A percentile compares a stretch with the other conserved stretches of the same genome.
Evolutionary conservation across 1,284 basidiomycete species (phyloP).

Genomic region (Apiotrichum sp.): DNA sequence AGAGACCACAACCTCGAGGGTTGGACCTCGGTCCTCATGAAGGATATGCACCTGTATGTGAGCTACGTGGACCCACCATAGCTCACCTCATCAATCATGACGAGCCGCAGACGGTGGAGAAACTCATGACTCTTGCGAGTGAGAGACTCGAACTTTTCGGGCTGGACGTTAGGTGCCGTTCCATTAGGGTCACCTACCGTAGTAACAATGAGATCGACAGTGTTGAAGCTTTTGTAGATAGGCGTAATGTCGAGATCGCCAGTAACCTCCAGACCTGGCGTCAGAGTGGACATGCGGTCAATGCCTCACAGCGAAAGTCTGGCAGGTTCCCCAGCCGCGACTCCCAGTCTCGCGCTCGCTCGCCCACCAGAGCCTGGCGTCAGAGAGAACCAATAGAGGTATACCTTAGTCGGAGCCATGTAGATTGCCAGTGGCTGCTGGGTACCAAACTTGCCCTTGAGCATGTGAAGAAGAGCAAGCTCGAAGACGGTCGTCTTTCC

Average conservation of each 20-base stretch:
- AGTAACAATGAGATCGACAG: conserved; percentile 71
- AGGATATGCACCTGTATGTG: conserved; percentile 74
- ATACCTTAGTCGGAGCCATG: conserved; percentile 86
- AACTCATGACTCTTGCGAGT: conserved; percentile 58
- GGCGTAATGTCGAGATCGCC: conserved; percentile 73
- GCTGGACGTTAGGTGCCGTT: conserved; percentile 56
- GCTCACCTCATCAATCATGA: conserved; percentile 83
- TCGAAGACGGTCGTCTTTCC: conserved; percentile 94
- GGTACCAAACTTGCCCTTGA: conserved; percentile 50
- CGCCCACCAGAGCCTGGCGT: conserved; percentile 73
- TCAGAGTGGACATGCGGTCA: conserved; percentile 1
- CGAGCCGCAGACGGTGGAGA: conserved; percentile 48
- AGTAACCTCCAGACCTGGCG: conserved; percentile 75
- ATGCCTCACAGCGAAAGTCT: conserved; percentile 62
- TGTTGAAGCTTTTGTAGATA: conserved; percentile 58
- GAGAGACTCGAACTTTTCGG: conserved; percentile 91
- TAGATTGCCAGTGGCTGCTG: conserved; percentile 67
- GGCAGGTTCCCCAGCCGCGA: conserved; percentile 59
- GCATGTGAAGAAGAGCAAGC: conserved; percentile 73
- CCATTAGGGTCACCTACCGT: conserved; percentile 54
- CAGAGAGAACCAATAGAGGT: background rate
- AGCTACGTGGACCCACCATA: background rate
- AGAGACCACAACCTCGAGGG: conserved; percentile 84
- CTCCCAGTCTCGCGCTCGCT: conserved; percentile 78
- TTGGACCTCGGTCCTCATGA: conserved; percentile 80